Conservation (phyloP, 139 green algal genomes). For the Chlorella sp. region DNA sequence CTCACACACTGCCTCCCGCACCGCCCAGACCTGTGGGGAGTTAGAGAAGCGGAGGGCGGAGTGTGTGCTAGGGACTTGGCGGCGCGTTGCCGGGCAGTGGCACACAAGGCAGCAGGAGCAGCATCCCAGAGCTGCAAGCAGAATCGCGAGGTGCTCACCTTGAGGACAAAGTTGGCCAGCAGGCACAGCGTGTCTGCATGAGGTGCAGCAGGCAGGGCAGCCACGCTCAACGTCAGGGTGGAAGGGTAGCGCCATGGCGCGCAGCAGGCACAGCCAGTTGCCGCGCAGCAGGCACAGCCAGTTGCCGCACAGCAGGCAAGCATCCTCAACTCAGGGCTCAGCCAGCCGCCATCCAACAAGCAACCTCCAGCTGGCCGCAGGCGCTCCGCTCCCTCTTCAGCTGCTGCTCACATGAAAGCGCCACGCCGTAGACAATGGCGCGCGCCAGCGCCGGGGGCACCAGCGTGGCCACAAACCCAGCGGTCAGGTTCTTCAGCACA, state of each 20-base stretch:
- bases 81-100: background rate
- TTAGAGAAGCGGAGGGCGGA: background rate
- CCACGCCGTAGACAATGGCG: constrained; percentile 11
- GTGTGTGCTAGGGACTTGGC: background rate
- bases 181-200: constrained; percentile 38
- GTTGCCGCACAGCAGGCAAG: too few relatives aligned
- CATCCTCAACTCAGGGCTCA: background rate
- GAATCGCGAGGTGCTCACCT: constrained; percentile 12
- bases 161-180: constrained; percentile 47
- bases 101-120: background rate
- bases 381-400: too few relatives aligned
- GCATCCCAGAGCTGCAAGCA: too few relatives aligned
- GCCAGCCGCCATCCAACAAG: background rate
- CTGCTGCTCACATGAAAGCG: constrained; percentile 20
- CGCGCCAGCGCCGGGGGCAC: background rate
- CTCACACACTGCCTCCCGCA: constrained; percentile 8
- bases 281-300: too few relatives aligned
- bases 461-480: constrained; percentile 9
- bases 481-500: constrained; percentile 47
- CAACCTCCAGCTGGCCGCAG: too few relatives aligned
- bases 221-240: too few relatives aligned
- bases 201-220: background rate
- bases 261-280: too few relatives aligned
- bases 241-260: too few relatives aligned
- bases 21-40: constrained; percentile 1